Evolutionary conservation across 2,329 filamentous ascomycete genomes (phyloP).

Genomic region (Exophiala alcalophila): DNA sequence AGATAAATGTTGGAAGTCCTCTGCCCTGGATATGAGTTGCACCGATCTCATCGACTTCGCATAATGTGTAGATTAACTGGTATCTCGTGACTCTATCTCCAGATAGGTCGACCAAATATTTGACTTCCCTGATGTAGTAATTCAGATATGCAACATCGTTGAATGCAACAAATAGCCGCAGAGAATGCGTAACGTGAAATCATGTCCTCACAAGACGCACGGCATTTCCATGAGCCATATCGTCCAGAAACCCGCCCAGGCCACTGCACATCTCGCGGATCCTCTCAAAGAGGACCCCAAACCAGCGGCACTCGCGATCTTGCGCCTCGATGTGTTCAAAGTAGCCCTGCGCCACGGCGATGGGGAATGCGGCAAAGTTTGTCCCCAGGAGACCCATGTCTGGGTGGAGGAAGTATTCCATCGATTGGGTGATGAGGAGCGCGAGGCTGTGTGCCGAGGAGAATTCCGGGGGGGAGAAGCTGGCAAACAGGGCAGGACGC

Average conservation of each 20-base stretch:
- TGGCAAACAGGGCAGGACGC: too few species aligned
- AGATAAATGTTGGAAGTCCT: too few species aligned
- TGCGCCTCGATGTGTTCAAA: slow-evolving; percentile 12
- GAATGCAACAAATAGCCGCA: too few species aligned
- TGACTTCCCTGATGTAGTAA: too few species aligned
- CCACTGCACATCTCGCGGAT: slow-evolving; percentile 36
- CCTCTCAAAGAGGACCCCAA: slow-evolving; percentile 14
- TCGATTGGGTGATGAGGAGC: slow-evolving; percentile 17
- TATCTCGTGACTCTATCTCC: too few species aligned
- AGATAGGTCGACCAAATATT: too few species aligned
- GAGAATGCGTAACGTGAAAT: too few species aligned
- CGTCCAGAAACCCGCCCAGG: slow-evolving; percentile 49
- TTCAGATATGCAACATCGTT: too few species aligned
- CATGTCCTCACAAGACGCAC: slow-evolving; percentile 2
- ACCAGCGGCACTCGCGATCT: slow-evolving; percentile 18
- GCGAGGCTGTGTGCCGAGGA: slow-evolving; percentile 3
- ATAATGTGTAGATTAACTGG: too few species aligned
- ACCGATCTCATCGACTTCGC: too few species aligned
- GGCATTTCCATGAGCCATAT: slow-evolving; percentile 7
- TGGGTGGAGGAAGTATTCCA: slow-evolving; percentile 25
- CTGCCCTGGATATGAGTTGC: too few species aligned
- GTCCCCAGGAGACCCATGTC: slow-evolving; percentile 17
- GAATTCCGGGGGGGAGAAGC: too few species aligned
- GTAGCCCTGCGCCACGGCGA: slow-evolving; percentile 12
- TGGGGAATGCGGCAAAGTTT: slow-evolving; percentile 16